Evolutionary conservation across 768 basidiomycete species (phyloP), one percentile per base, ranked within the genome.

Genomic region (Nevesoporus exiguus): DNA sequence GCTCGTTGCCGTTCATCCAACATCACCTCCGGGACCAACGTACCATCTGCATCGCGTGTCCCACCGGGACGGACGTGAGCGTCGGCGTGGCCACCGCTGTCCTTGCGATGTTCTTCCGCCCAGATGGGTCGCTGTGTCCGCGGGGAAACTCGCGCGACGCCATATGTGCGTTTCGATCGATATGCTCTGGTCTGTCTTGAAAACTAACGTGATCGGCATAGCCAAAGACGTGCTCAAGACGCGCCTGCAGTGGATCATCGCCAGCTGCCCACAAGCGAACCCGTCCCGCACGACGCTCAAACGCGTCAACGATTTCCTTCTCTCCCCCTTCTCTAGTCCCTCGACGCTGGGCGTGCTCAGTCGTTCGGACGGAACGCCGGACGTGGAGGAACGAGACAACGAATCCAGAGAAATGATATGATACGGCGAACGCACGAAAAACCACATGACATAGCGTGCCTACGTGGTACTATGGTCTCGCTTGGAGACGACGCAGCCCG

Each of bases 201-300:
- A 24, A 10, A 19, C 47, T 64, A 13, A 58, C 29, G 0, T 8
- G 21, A 19, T 56, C 33, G 36, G 33, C 33, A 19, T 63, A 41
- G 77, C 74, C 58, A 97, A 97, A 67, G 69, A 76, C 19, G 71
- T 77, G 13, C 82, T 98, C 57, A 81, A 83, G 11, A 85, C 76
- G 13, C 79, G 93, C 17, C 75, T 98, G 33, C 86, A 98, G 65
- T 93, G 90, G 90, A 82, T 98, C 45, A 87, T 94, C 54, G 76
- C 86, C 19, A 85, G 82, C 58, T 73, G 79, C 48, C 88, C 90
- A 6, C 74, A 76, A 50, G 88, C 85, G 4, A 98, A 97, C 66
- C 95, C 96, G 0, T 85, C 90, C 10, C 80, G 93, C 39, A 77
- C 83, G 15, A 91, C 88, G 9, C 76, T 98, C 55, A 90, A 90